phyloP scores from a whole-genome alignment of 139 green algal genomes.

The Prasinococcaceae sp. region DNA sequence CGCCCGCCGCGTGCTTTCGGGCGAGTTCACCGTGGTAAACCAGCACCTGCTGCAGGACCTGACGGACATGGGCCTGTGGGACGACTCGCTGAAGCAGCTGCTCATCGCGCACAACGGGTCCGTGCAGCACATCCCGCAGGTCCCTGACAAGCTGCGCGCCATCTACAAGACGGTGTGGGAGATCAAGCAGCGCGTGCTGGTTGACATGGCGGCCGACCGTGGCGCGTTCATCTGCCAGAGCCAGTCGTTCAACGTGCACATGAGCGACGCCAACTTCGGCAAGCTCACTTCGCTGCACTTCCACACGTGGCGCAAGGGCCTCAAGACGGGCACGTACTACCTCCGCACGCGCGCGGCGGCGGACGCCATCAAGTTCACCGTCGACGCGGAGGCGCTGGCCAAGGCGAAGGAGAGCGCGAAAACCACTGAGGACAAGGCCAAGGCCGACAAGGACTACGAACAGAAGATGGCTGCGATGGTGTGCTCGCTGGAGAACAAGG shows the following conservation, averaged over 20 bases:
- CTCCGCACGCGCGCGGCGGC: constrained; percentile 76
- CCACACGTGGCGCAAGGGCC: constrained; percentile 83
- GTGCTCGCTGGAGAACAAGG: constrained; percentile 92
- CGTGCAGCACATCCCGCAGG: constrained; percentile 48
- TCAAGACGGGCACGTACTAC: constrained; percentile 99
- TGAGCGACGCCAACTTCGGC: constrained; percentile 95
- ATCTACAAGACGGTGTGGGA: constrained; percentile 99
- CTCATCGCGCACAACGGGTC: constrained; percentile 71
- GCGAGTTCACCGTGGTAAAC: constrained; percentile 92
- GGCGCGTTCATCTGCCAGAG: constrained; percentile 97
- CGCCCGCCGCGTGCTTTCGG: constrained; percentile 83
- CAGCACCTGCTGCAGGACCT: constrained; percentile 94
- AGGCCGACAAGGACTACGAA: constrained; percentile 15
- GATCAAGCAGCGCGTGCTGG: constrained; percentile 81
- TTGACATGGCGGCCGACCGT: constrained; percentile 96
- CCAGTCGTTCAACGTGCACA: constrained; percentile 97
- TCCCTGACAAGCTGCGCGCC: constrained; percentile 75
- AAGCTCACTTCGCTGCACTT: constrained; percentile 99
- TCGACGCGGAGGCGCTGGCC: constrained; percentile 63
- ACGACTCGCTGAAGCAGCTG: constrained; percentile 81
- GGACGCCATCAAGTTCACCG: constrained; percentile 99
- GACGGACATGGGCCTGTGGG: constrained; percentile 76
- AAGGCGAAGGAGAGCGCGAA: constrained; percentile 15
- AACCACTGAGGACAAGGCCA: neutral
- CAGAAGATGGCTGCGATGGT: constrained; percentile 31